These are phyloP conservation scores for Yamadazyma songkhlaensis DNA, from an alignment of 1,139 yeast species.

Conservation along the genomic window DNA sequence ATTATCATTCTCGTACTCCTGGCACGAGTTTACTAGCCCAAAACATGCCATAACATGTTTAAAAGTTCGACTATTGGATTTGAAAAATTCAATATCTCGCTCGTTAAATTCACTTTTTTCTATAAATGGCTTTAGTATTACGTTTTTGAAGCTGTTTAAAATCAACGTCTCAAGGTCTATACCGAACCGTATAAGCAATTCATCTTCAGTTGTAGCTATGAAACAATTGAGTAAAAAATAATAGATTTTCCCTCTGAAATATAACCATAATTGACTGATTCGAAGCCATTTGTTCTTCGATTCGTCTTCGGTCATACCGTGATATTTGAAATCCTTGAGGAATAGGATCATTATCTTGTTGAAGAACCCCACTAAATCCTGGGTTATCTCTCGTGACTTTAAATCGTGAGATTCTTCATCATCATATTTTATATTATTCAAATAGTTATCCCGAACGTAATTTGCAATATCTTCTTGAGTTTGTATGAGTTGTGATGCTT, in stretches of 20 bases:
- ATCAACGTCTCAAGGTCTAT: constrained; percentile 30
- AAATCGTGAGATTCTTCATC: constrained; percentile 26
- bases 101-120: constrained; percentile 11
- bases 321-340: constrained; percentile 19
- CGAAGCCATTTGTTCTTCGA: constrained; percentile 20
- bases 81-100: constrained; percentile 10
- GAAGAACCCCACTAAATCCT: constrained; percentile 28
- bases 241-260: constrained; percentile 31
- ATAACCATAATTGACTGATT: constrained; percentile 26
- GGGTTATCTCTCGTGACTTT: constrained; percentile 28
- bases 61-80: constrained; percentile 10
- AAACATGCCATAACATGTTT: constrained; percentile 13
- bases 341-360: constrained; percentile 22
- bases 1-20: constrained; percentile 3
- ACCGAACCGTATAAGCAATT: constrained; percentile 17
- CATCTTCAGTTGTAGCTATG: constrained; percentile 26
- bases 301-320: constrained; percentile 6
- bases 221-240: constrained; percentile 29
- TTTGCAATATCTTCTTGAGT: constrained; percentile 32
- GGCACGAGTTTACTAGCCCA: constrained; percentile 14
- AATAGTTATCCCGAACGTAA: constrained; percentile 25
- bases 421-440: constrained; percentile 3
- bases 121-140: constrained; percentile 29
- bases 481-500: constrained; percentile 14
- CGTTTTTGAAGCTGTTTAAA: constrained; percentile 30